A percentile compares a stretch with the other conserved stretches of the same genome.
Evolutionary conservation across 495 filamentous ascomycete genomes (phyloP).

Genomic region (Cryomyces minteri): DNA sequence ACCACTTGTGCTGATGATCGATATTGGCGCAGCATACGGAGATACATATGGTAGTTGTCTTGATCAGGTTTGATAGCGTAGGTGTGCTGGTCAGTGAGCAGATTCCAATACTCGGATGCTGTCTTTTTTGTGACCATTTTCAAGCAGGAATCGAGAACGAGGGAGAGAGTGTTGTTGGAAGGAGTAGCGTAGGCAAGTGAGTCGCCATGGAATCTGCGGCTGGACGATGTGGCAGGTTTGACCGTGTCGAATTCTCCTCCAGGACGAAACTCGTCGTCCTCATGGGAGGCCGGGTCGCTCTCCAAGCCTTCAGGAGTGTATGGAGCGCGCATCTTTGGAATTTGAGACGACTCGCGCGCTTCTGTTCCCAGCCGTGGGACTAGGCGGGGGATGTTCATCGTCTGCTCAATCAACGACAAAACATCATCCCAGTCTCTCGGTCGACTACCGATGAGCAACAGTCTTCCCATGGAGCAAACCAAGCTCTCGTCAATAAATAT

Average conservation of each 20-base stretch:
- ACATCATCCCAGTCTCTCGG: constrained; percentile 47
- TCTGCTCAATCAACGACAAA: constrained; percentile 54
- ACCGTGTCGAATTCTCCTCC: constrained; percentile 5
- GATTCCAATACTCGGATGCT: constrained; percentile 52
- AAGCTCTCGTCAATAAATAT: constrained; percentile 54
- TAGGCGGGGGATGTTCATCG: constrained; percentile 45
- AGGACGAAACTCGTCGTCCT: background rate
- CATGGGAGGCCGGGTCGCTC: background rate
- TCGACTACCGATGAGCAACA: constrained; percentile 41
- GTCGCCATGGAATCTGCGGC: background rate
- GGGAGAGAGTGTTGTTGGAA: constrained; percentile 47
- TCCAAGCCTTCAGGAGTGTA: constrained; percentile 5
- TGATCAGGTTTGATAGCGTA: constrained; percentile 46
- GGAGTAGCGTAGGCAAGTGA: constrained; percentile 29
- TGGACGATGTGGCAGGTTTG: background rate
- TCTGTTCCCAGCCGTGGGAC: constrained; percentile 17
- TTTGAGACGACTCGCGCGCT: constrained; percentile 6
- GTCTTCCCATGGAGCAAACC: constrained; percentile 54
- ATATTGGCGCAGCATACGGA: constrained; percentile 45
- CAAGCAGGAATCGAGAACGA: constrained; percentile 44
- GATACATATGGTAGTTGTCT: constrained; percentile 43
- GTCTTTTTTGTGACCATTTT: constrained; percentile 28
- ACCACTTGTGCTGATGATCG: constrained; percentile 38
- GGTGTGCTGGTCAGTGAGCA: constrained; percentile 31
- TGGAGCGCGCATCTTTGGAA: constrained; percentile 6